phyloP scores from a whole-genome alignment of 306 rosid genomes.

The Trifolium fragiferum region DNA sequence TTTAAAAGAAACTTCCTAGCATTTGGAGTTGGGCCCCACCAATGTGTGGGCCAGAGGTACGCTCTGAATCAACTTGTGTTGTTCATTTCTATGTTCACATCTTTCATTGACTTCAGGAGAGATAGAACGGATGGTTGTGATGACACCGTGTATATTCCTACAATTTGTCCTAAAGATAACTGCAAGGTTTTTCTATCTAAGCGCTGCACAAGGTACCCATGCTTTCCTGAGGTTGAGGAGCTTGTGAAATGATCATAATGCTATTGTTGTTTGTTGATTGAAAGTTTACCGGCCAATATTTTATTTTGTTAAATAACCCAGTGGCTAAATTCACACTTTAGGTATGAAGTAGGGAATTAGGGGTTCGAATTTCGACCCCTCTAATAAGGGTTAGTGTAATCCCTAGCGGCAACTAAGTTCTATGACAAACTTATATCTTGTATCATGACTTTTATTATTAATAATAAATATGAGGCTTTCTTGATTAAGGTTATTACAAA shows the following conservation, averaged over 20 bases:
- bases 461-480: no score
- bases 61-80: slow-evolving; percentile 81
- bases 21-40: slow-evolving; percentile 94
- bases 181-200: slow-evolving; percentile 64
- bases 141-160: slow-evolving; percentile 73
- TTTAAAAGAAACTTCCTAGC: slow-evolving; percentile 74
- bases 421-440: no score
- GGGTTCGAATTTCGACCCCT: no score
- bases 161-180: slow-evolving; percentile 87
- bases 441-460: no score
- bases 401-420: no score
- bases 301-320: no score
- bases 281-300: no score
- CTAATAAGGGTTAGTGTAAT: no score
- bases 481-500: no score
- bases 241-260: slow-evolving; percentile 1
- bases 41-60: slow-evolving; percentile 88
- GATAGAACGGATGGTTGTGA: slow-evolving; percentile 84
- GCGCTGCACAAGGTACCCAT: slow-evolving; percentile 62
- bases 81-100: slow-evolving; percentile 81
- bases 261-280: slow-evolving; percentile 9
- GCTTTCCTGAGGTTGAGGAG: neutral
- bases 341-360: no score
- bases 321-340: no score
- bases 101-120: slow-evolving; percentile 79